Conservation (phyloP, 2,329 filamentous ascomycete genomes). For the Sclerotinia nivalis region DNA sequence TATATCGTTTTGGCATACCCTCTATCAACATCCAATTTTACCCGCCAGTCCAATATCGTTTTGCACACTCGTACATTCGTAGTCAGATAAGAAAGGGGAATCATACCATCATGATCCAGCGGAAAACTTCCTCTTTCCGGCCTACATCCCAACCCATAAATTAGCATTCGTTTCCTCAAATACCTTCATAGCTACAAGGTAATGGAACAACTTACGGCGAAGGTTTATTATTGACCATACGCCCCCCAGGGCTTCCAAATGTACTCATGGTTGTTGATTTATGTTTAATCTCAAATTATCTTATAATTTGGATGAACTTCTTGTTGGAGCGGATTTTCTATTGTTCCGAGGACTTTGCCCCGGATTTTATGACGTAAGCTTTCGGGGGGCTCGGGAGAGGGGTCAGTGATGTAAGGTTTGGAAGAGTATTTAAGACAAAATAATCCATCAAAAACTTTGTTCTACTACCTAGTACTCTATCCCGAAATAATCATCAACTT, state of each 20-base stretch:
- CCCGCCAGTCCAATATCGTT: neutral
- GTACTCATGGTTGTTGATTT: constrained; percentile 51
- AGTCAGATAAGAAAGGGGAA: neutral
- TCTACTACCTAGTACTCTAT: neutral
- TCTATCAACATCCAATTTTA: neutral
- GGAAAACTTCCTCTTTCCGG: constrained; percentile 93
- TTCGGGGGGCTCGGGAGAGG: neutral
- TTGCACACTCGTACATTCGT: neutral
- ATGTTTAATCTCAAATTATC: constrained; percentile 1
- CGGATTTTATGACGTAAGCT: constrained; percentile 17
- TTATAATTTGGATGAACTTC: constrained; percentile 10
- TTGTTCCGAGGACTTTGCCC: constrained; percentile 11
- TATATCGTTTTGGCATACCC: constrained; percentile 19
- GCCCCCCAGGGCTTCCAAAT: constrained; percentile 71
- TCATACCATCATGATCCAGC: constrained; percentile 83
- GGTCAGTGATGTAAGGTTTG: neutral
- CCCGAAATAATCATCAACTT: no score
- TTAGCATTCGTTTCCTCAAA: constrained; percentile 4
- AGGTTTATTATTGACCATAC: constrained; percentile 64
- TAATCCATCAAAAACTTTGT: neutral
- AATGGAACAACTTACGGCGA: constrained; percentile 57
- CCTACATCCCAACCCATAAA: constrained; percentile 47
- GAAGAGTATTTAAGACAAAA: neutral
- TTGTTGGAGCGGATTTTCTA: constrained; percentile 10
- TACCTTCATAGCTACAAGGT: neutral